Conservation (phyloP, 352 stramenopile genomes). For the Pythium aphanidermatum region DNA sequence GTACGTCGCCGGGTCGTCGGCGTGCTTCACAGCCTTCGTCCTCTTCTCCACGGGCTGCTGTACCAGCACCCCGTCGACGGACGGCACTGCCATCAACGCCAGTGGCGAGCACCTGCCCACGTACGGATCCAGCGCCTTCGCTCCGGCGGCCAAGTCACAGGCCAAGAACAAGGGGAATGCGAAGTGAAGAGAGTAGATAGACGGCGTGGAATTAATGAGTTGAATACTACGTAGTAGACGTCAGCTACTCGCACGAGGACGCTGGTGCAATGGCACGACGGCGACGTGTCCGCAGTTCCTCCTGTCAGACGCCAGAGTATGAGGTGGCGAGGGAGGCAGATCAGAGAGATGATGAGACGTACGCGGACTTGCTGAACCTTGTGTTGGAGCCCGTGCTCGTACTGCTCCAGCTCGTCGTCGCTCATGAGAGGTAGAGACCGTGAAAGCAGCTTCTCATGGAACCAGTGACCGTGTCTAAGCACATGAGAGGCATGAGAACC, state of each 20-base stretch:
- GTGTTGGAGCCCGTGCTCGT: slow-evolving; percentile 43
- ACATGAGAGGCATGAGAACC: too few species aligned
- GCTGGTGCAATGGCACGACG: too few species aligned
- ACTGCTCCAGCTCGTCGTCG: slow-evolving; percentile 33
- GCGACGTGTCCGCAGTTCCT: slow-evolving; percentile 23
- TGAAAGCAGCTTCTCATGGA: slow-evolving; percentile 50
- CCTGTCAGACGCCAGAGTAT: too few species aligned
- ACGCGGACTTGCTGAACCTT: slow-evolving; percentile 47
- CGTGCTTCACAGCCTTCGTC: slow-evolving; percentile 17
- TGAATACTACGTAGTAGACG: too few species aligned
- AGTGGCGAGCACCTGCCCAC: slow-evolving; percentile 9
- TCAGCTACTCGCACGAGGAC: too few species aligned
- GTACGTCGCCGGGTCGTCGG: slow-evolving; percentile 15
- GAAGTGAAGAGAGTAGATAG: background rate
- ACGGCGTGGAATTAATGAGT: too few species aligned
- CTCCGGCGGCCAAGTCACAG: background rate
- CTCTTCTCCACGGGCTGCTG: slow-evolving; percentile 17
- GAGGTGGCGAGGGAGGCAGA: too few species aligned
- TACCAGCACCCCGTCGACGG: background rate
- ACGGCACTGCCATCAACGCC: slow-evolving; percentile 4
- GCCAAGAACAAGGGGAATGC: background rate
- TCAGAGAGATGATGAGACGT: slow-evolving; percentile 15
- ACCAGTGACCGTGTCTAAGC: slow-evolving; percentile 64
- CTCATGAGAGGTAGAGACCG: slow-evolving; percentile 43
- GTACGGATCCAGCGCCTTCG: slow-evolving; percentile 15